phyloP scores from a whole-genome alignment of 306 rosid species.

The Malus sylvestris region DNA sequence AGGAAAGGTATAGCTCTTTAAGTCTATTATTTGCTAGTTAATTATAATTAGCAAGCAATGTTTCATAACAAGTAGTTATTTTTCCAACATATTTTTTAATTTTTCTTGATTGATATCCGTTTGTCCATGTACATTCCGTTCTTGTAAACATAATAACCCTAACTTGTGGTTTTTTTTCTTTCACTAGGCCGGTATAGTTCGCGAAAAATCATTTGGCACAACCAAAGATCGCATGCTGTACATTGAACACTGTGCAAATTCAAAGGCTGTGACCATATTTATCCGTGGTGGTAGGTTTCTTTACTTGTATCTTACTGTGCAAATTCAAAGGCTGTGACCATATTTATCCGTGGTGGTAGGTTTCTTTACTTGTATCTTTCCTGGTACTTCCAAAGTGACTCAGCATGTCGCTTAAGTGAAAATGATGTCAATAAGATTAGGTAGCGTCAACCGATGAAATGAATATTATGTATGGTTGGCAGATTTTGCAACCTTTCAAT shows the following conservation, averaged over 20 bases:
- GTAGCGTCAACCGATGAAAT: neutral
- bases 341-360: slow-evolving; percentile 91
- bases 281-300: slow-evolving; percentile 76
- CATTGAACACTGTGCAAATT: slow-evolving; percentile 97
- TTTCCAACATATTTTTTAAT: neutral
- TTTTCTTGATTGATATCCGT: neutral
- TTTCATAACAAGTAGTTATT: neutral
- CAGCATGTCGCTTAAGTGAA: neutral
- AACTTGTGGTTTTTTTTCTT: neutral
- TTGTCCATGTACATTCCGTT: neutral
- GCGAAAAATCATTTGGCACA: slow-evolving; percentile 90
- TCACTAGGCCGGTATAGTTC: slow-evolving; percentile 82
- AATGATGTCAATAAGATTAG: neutral
- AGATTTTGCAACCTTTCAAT: neutral
- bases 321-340: slow-evolving; percentile 87
- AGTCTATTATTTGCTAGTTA: neutral
- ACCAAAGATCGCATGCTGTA: slow-evolving; percentile 95
- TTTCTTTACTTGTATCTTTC: neutral
- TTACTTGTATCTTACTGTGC: slow-evolving; percentile 45
- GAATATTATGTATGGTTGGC: neutral
- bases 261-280: slow-evolving; percentile 86
- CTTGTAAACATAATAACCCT: neutral
- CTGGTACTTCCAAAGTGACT: neutral
- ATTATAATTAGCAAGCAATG: neutral
- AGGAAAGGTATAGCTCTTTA: slow-evolving; percentile 57